These are phyloP conservation scores for Chrysanthemum makinoi DNA, from an alignment of 129 eudicot species.

Conservation along the genomic window DNA sequence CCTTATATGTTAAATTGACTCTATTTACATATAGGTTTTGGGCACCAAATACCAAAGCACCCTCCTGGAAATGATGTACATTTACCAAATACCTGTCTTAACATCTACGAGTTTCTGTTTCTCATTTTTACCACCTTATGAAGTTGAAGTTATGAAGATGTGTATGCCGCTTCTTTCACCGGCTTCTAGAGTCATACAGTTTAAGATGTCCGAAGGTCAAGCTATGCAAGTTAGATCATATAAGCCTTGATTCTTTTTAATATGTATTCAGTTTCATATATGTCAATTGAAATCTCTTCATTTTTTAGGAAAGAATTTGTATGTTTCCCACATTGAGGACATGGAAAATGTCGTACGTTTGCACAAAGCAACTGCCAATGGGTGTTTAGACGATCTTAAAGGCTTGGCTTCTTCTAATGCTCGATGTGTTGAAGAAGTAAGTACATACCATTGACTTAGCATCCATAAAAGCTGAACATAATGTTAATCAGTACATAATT, in stretches of 20 bases:
- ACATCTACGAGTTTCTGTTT: neutral
- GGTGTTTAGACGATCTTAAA: slow-evolving; percentile 75
- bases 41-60: slow-evolving; percentile 89
- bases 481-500: neutral
- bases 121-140: too few species aligned
- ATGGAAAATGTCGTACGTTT: slow-evolving; percentile 76
- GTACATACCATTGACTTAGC: slow-evolving; percentile 14
- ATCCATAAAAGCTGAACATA: neutral
- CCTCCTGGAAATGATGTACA: slow-evolving; percentile 84
- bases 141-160: too few species aligned
- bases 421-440: too few species aligned
- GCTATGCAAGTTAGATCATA: too few species aligned
- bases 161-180: too few species aligned
- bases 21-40: slow-evolving; percentile 52
- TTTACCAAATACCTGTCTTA: neutral
- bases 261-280: too few species aligned
- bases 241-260: too few species aligned
- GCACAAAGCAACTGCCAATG: slow-evolving; percentile 76
- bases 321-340: slow-evolving; percentile 76
- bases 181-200: too few species aligned
- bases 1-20: neutral
- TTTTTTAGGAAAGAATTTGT: slow-evolving; percentile 52
- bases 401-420: too few species aligned
- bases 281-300: too few species aligned
- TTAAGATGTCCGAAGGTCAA: too few species aligned